These are phyloP conservation scores for Arthrobotrys pseudoclavata DNA, from an alignment of 2,329 filamentous ascomycete species.

Conservation along the genomic window DNA sequence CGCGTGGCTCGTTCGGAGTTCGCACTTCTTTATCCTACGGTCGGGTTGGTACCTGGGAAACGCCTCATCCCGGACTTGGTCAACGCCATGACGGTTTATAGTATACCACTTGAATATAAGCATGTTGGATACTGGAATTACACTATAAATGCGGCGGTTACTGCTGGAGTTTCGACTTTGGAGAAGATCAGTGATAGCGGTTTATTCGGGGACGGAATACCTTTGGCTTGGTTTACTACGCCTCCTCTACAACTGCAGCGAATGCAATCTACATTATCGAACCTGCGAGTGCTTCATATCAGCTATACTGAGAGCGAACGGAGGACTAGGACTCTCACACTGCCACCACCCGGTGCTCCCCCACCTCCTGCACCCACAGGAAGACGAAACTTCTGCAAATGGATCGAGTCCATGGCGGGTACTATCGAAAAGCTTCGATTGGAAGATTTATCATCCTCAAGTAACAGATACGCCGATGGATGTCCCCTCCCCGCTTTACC, in stretches of 20 bases:
- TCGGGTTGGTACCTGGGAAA: constrained; percentile 26
- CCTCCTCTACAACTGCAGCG: constrained; percentile 15
- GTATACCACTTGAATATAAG: constrained; percentile 43
- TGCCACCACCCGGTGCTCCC: neutral
- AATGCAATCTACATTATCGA: constrained; percentile 27
- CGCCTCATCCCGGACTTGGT: constrained; percentile 23
- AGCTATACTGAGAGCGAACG: constrained; percentile 25
- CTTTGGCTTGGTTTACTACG: constrained; percentile 40
- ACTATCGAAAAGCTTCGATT: constrained; percentile 36
- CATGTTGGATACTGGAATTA: constrained; percentile 48
- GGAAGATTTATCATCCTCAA: constrained; percentile 33
- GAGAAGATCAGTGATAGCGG: constrained; percentile 47
- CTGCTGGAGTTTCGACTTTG: constrained; percentile 16
- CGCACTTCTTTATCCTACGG: constrained; percentile 27
- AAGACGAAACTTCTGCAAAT: constrained; percentile 38
- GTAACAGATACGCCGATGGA: constrained; percentile 30
- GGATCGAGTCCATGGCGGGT: constrained; percentile 30
- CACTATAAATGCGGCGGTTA: constrained; percentile 29
- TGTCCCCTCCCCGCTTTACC: constrained; percentile 30
- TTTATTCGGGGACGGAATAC: constrained; percentile 32
- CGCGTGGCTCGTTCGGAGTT: constrained; percentile 41
- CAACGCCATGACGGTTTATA: constrained; percentile 35
- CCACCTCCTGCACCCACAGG: neutral
- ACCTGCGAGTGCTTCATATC: constrained; percentile 30
- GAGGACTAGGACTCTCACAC: constrained; percentile 4